Evolutionary conservation across 225 moss, liverwort and hornwort species (phyloP), one percentile per base, ranked within the genome.

Genomic region (Marchantia polymorpha): DNA sequence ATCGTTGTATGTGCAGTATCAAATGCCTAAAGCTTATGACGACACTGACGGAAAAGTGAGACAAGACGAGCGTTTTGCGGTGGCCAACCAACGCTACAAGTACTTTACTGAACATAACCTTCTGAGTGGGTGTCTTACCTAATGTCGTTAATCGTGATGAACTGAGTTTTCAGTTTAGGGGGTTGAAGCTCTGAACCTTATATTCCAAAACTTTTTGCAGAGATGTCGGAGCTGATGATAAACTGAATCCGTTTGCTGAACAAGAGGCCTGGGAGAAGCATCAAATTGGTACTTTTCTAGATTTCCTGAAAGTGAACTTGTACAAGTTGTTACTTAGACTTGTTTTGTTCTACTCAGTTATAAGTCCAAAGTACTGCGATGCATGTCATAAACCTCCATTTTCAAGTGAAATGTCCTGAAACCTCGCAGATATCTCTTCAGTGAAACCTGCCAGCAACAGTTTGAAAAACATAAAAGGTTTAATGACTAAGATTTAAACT

Each of bases 211-310:
- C 19, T 15, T 56, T 6, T 80, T 80, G 26, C 65, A 87, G 84
- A 51, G 84, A 87, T 15, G 73, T 80, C 30, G 82, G 92, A 87
- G 90, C 87, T 46, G 91, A 94, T 70, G 92, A 96, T 69, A 91
- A 91, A 83, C 83, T 90, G 76, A 95, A 99, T 85, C 93, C 89
- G 25, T 76, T 92, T 80, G 92, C 95, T 19, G 95, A 99, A 84
- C 95, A 99, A 88, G 97, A 99, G 78, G 91, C 91, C 26, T 95
- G 97, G 97, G 97, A 99, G 85, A 93, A 87, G 74, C 88, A 99
- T 79, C 97, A 99, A 81, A 99, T 89, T 58, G 91, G 93, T 93
- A 84, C 3, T 25, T 8, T n/a, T 76, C 48, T 39, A 16, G 48
- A 6, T 19, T 70, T 20, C 12, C 69, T 48, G 47, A 14, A 8